Evolutionary conservation across 768 basidiomycete genomes (phyloP), one percentile per base, ranked within the genome.

Genomic region (Kondoa malvinella): DNA sequence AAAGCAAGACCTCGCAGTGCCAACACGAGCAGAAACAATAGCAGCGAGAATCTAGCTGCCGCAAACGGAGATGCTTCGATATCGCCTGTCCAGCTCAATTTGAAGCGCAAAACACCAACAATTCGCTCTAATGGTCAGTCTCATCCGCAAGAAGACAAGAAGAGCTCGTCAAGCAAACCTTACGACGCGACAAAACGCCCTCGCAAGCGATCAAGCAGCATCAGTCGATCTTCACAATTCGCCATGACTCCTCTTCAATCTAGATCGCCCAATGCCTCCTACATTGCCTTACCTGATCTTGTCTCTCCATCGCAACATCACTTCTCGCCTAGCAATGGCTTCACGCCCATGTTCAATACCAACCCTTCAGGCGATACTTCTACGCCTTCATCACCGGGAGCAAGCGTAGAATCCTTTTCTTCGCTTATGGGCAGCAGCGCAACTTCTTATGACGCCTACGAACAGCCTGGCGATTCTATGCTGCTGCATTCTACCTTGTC

Each of bases 1-100:
- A 99, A 99, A 79, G 91, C 89, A 32, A 72, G 30, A 50, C 58
- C 69, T 2, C 64, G 57, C 3, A 71, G 68, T 30, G 40, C 60
- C 58, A 58, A 64, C 21, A 30, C 57, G 8, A 57, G 68, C 40
- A 16, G 61, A 16, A 33, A 63, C 61, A 63, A 27, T 12, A 63
- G 61, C 30, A 31, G 15, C n/a, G 61, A 63, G 31, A 33, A 63
- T n/a, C 61, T 63, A 3, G 8, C 61, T 8, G 40, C 21, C 40
- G 40, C 40, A 50, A 50, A 50, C 40, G 40, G 8, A 8, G n/a
- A n/a, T n/a, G 40, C 12, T 8, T 50, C 40, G 40, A 50, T 50
- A 8, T 50, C 40, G 8, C 40, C 40, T 50, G 40, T 50, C 21
- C 40, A 50, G 21, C 40, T 50, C 40, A 50, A 50, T 21, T 21